Percentiles rank a stretch among this genome's conserved stretches.
Conservation (phyloP, 2,329 filamentous ascomycete genomes). For the Ophiostoma pallidulum region DNA sequence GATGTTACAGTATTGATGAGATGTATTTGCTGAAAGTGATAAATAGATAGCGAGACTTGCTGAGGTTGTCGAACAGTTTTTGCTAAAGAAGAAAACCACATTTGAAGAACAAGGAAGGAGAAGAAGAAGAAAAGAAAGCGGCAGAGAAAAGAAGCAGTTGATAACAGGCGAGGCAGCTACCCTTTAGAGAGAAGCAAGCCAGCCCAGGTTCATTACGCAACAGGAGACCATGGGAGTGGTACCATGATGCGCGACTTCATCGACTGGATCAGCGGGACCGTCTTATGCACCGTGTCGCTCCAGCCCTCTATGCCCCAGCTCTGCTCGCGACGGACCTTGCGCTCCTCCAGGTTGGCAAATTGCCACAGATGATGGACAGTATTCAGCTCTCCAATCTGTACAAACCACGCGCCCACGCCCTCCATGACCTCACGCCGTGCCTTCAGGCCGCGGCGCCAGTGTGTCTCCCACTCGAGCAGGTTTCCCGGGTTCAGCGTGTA, state of each 20-base stretch:
- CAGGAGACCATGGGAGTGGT: slow-evolving; percentile 93
- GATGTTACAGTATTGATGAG: too few species aligned
- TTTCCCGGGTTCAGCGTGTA: slow-evolving; percentile 96
- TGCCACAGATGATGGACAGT: slow-evolving; percentile 98
- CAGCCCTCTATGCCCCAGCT: slow-evolving; percentile 94
- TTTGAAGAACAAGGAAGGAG: too few species aligned
- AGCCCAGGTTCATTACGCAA: too few species aligned
- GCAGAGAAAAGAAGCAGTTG: too few species aligned
- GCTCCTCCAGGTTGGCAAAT: slow-evolving; percentile 92
- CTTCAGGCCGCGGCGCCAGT: slow-evolving; percentile 88
- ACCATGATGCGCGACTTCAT: slow-evolving; percentile 95
- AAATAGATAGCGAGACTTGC: too few species aligned
- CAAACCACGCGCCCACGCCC: slow-evolving; percentile 96
- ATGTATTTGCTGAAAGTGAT: too few species aligned
- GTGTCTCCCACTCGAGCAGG: slow-evolving; percentile 95
- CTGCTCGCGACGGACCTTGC: slow-evolving; percentile 80
- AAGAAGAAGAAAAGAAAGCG: too few species aligned
- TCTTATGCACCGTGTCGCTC: slow-evolving; percentile 97
- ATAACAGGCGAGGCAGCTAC: too few species aligned
- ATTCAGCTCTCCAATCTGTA: slow-evolving; percentile 95
- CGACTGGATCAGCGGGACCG: slow-evolving; percentile 87
- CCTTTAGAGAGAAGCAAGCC: too few species aligned
- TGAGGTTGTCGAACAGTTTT: too few species aligned
- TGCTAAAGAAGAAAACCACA: too few species aligned
- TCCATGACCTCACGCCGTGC: slow-evolving; percentile 96